Evolutionary conservation across 2,329 filamentous ascomycete genomes (phyloP).

Genomic region (Fusarium graminum): DNA sequence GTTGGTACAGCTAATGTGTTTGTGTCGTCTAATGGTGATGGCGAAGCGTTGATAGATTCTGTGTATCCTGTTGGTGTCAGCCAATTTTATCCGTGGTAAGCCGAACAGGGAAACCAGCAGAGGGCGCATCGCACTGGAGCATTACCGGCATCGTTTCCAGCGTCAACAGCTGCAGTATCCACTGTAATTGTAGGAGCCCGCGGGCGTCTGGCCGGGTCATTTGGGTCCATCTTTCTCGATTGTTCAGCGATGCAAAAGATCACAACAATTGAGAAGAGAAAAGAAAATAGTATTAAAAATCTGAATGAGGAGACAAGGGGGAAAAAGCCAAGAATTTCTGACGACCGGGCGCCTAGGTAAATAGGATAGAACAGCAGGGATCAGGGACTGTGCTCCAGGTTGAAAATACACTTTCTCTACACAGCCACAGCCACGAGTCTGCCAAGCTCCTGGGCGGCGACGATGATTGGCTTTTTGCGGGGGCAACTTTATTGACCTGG

Average conservation of each 20-base stretch:
- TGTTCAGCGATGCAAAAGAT: background rate
- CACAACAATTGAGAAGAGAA: background rate
- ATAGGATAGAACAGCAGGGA: background rate
- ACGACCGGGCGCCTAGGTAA: background rate
- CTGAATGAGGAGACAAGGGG: slow-evolving; percentile 11
- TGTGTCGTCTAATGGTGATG: slow-evolving; percentile 30
- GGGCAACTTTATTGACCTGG: background rate
- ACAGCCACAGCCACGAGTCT: slow-evolving; percentile 36
- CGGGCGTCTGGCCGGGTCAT: slow-evolving; percentile 20
- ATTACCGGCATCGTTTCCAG: slow-evolving; percentile 38
- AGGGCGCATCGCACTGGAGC: slow-evolving; percentile 36
- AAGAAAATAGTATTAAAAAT: background rate
- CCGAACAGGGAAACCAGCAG: background rate
- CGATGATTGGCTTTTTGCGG: slow-evolving; percentile 19
- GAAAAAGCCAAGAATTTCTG: slow-evolving; percentile 28
- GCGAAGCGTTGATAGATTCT: slow-evolving; percentile 39
- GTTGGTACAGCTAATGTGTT: slow-evolving; percentile 38
- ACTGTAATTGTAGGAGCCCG: slow-evolving; percentile 42
- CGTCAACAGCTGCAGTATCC: slow-evolving; percentile 39
- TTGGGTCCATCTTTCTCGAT: slow-evolving; percentile 32
- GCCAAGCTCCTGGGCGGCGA: slow-evolving; percentile 15
- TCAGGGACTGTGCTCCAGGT: background rate
- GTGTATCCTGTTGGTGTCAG: background rate
- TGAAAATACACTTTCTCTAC: slow-evolving; percentile 33
- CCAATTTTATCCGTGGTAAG: background rate